These are phyloP conservation scores for Pythium dissimile DNA, from an alignment of 352 stramenopile species.

Conservation along the genomic window DNA sequence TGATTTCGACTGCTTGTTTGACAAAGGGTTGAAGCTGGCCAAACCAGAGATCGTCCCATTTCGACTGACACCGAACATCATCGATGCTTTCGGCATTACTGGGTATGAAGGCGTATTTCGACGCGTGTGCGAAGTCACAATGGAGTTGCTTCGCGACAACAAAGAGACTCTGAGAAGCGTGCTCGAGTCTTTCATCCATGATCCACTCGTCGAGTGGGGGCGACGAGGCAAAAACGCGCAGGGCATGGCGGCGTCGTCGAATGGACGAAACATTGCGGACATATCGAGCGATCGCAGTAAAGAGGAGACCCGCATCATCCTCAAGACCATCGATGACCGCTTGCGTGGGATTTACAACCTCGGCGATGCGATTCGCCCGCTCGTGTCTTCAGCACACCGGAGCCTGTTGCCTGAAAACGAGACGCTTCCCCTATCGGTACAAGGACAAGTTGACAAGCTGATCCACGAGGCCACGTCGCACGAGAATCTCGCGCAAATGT, in stretches of 20 bases:
- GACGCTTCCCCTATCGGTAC: constrained; percentile 89
- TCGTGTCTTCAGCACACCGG: constrained; percentile 63
- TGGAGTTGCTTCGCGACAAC: constrained; percentile 93
- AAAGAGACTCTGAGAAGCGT: constrained; percentile 97
- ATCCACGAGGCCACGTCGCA: constrained; percentile 91
- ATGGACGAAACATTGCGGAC: constrained; percentile 36
- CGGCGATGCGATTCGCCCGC: constrained; percentile 64
- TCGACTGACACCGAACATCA: constrained; percentile 99
- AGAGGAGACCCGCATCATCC: constrained; percentile 79
- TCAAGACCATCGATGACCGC: constrained; percentile 90
- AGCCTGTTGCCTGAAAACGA: constrained; percentile 74
- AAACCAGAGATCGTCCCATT: constrained; percentile 99
- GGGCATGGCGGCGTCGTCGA: constrained; percentile 25
- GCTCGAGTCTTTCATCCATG: constrained; percentile 99
- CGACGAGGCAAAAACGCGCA: constrained; percentile 70
- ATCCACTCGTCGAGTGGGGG: constrained; percentile 93
- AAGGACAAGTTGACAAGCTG: constrained; percentile 92
- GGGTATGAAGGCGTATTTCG: constrained; percentile 95
- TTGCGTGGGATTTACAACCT: constrained; percentile 93
- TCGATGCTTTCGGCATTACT: constrained; percentile 99
- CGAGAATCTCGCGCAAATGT: constrained; percentile 94
- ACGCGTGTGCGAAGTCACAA: constrained; percentile 89
- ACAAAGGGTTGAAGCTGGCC: constrained; percentile 97
- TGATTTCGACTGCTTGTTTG: constrained; percentile 99
- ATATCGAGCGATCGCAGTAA: constrained; percentile 77